A percentile compares a stretch with the other conserved stretches of the same genome.
Conservation (phyloP, 2,329 filamentous ascomycete genomes). For the Zasmidium angulare region DNA sequence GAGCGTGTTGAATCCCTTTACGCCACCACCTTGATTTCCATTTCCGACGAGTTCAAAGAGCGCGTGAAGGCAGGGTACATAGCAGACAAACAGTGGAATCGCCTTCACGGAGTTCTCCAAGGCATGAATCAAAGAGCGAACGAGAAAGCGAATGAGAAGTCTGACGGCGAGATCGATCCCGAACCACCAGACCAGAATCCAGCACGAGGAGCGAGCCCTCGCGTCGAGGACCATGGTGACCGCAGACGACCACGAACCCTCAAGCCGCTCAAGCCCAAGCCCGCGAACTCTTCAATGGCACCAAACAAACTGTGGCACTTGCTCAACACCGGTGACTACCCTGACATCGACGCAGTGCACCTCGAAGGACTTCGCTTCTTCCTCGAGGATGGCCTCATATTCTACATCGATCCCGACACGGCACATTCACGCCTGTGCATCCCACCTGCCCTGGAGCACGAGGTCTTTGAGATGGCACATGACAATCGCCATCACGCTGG, state of each 20-base stretch:
- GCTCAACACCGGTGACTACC: too few species aligned
- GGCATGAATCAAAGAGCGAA: background rate
- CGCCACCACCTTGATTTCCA: background rate
- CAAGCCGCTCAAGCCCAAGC: background rate
- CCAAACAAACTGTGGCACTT: too few species aligned
- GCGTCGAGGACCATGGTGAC: too few species aligned
- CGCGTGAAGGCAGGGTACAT: background rate
- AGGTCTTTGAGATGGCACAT: constrained; percentile 5
- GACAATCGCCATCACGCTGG: constrained; percentile 1
- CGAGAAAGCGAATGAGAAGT: background rate
- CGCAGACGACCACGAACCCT: too few species aligned
- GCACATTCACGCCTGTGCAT: background rate
- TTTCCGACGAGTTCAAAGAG: background rate
- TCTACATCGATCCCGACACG: background rate
- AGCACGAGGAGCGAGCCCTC: too few species aligned
- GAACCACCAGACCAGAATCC: background rate
- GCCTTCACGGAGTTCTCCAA: background rate
- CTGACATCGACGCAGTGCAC: background rate
- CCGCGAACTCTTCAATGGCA: background rate
- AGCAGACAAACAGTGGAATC: background rate
- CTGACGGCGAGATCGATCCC: background rate
- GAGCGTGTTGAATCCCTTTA: background rate
- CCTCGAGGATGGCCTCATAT: constrained; percentile 1
- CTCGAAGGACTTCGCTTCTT: constrained; percentile 2
- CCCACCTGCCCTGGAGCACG: background rate